Evolutionary conservation across 345 rosid species (phyloP).

Genomic region (Arabis hirsuta): DNA sequence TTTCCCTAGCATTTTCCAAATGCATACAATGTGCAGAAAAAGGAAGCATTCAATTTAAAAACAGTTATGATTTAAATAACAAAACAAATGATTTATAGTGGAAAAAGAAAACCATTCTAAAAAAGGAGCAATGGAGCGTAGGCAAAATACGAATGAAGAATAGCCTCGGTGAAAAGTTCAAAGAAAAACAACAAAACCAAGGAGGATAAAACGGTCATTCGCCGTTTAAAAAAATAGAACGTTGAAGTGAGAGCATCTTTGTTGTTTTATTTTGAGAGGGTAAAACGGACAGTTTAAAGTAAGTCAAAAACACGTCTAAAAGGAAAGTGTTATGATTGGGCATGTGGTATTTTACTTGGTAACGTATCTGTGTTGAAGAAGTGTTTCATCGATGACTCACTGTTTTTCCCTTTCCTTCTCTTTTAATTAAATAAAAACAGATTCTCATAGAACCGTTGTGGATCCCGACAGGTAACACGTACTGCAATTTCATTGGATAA

Average conservation of each 20-base stretch:
- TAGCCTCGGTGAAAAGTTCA: no score
- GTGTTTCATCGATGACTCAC: slow-evolving; percentile 34
- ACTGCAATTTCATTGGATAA: slow-evolving; percentile 28
- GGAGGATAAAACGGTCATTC: neutral
- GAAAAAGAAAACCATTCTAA: no score
- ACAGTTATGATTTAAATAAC: no score
- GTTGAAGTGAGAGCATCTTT: neutral
- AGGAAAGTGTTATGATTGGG: slow-evolving; percentile 3
- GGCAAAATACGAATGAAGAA: no score
- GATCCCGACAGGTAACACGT: slow-evolving; percentile 1
- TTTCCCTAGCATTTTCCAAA: no score
- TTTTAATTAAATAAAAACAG: neutral
- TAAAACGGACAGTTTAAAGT: neutral
- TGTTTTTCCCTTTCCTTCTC: neutral
- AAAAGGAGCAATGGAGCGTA: no score
- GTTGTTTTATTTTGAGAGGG: slow-evolving; percentile 2
- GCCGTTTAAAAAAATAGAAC: neutral
- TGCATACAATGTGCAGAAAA: no score
- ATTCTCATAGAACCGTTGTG: slow-evolving; percentile 30
- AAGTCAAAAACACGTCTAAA: slow-evolving; percentile 44
- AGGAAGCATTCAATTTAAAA: no score
- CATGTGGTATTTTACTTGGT: slow-evolving; percentile 29
- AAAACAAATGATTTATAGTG: no score
- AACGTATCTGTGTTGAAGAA: slow-evolving; percentile 39
- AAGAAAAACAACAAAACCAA: neutral